A percentile compares a stretch with the other conserved stretches of the same genome.
These are phyloP conservation scores for Scutellaria barbata DNA, from an alignment of 257 asterid genomes.

Conservation along the genomic window DNA sequence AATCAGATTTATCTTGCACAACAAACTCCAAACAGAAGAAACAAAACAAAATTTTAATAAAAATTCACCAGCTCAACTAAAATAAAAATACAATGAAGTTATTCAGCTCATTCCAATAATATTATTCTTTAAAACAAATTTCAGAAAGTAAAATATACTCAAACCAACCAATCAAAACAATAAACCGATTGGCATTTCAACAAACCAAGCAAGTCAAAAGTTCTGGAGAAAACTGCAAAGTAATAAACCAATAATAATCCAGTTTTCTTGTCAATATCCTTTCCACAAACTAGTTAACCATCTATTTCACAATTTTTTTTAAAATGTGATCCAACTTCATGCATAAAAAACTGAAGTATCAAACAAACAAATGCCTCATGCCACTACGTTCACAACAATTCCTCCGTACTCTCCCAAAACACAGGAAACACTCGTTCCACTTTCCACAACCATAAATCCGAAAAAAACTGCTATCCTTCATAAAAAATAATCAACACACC, in stretches of 20 bases:
- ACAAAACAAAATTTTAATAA: neutral
- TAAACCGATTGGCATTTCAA: neutral
- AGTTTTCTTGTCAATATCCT: neutral
- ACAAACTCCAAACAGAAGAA: conserved; percentile 23
- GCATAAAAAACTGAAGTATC: neutral
- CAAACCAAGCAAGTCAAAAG: conserved; percentile 5
- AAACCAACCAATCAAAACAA: neutral
- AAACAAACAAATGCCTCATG: conserved; percentile 10
- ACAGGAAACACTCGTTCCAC: neutral
- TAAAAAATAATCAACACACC: conserved; percentile 48
- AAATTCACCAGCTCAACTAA: neutral
- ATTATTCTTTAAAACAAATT: neutral
- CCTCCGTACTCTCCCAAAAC: neutral
- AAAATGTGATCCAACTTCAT: neutral
- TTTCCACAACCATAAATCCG: conserved; percentile 18
- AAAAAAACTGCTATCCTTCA: neutral
- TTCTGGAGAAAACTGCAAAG: neutral
- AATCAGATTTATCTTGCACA: neutral
- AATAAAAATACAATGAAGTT: neutral
- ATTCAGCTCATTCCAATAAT: conserved; percentile 5
- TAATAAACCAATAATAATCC: neutral
- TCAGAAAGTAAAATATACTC: neutral
- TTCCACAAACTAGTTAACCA: neutral
- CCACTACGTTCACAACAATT: conserved; percentile 20
- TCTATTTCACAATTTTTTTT: neutral